Base-by-base conservation (phyloP, 2,329 filamentous ascomycete genomes). In the Arthrobotrys megalospora region DNA sequence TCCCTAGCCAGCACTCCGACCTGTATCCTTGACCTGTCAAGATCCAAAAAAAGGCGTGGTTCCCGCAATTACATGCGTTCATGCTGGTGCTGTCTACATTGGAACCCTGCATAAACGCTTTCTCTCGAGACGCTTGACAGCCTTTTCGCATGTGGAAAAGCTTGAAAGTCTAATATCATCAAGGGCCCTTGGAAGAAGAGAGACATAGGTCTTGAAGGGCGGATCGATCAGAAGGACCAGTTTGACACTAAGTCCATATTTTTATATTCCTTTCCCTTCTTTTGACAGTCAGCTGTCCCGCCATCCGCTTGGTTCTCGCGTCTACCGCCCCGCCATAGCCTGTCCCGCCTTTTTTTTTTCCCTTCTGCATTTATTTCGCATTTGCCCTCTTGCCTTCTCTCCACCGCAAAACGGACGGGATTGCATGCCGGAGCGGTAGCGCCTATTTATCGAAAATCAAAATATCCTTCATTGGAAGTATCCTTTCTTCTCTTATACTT, bases 31-130 rank as follows among this genome's bases (percentile, higher is more conserved):
- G 72, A 67, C 65, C 60, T 77, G 73, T 75, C 70, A 75, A 62
- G 28, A 36, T 48, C 53, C 16, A 62, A 67, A 62, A 66, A 71
- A 48, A 67, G 60, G 60, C 52, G 73, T 72, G 53, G 50, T 63
- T 72, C 67, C 75, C 75, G 75, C 75, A 62, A 72, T 78, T 78
- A 58, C 67, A 60, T 72, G 52, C 72, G 41, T 76, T 68, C 55
- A 64, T 69, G 55, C 24, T 53, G 16, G 72, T 34, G 66, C 53
- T 45, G 28, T 69, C 71, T 52, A 64, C 41, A 36, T 53, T 64
- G 48, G 47, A 63, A 67, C 64, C 65, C 65, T 76, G 65, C 72
- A 76, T 68, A 41, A 69, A 63, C 68, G 68, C 68, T 52, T 72
- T 50, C 53, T 32, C 36, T 73, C 63, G 53, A 60, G 19, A 75